phyloP scores from a whole-genome alignment of 1,284 basidiomycete genomes.

The Ceraceosorus bombacis region DNA sequence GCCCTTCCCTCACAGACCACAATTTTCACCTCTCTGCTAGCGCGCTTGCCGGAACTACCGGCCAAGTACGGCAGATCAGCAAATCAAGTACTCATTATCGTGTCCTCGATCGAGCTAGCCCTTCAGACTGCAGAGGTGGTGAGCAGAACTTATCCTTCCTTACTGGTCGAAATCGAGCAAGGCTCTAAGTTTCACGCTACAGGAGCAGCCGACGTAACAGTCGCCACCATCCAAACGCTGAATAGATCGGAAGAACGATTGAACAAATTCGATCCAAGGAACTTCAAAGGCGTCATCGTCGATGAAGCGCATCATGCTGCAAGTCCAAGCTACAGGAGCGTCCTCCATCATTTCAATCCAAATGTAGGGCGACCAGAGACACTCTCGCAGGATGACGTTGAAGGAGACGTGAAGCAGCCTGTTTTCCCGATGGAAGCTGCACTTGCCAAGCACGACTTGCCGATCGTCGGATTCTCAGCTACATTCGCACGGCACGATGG shows the following conservation, averaged over 20 bases:
- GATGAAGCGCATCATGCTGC: slow-evolving; percentile 79
- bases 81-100: slow-evolving; percentile 66
- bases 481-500: slow-evolving; percentile 90
- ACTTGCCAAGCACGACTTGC: slow-evolving; percentile 52
- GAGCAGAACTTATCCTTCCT: slow-evolving; percentile 60
- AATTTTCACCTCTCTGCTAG: slow-evolving; percentile 57
- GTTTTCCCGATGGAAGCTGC: background rate
- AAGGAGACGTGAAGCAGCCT: background rate
- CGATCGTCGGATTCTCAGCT: slow-evolving; percentile 88
- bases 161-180: slow-evolving; percentile 86
- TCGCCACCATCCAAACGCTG: slow-evolving; percentile 87
- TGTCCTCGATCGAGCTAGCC: slow-evolving; percentile 80
- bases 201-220: slow-evolving; percentile 75
- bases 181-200: slow-evolving; percentile 66
- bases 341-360: slow-evolving; percentile 68
- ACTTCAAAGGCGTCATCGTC: slow-evolving; percentile 71
- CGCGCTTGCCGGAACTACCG: slow-evolving; percentile 18
- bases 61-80: slow-evolving; percentile 4
- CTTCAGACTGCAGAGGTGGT: slow-evolving; percentile 75
- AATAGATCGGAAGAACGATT: slow-evolving; percentile 59
- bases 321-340: slow-evolving; percentile 71
- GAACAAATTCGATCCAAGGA: slow-evolving; percentile 67
- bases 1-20: slow-evolving; percentile 56
- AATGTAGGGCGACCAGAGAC: slow-evolving; percentile 17
- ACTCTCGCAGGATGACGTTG: slow-evolving; percentile 1